Evolutionary conservation across 129 eudicot genomes (phyloP).

Genomic region (Centella asiatica): DNA sequence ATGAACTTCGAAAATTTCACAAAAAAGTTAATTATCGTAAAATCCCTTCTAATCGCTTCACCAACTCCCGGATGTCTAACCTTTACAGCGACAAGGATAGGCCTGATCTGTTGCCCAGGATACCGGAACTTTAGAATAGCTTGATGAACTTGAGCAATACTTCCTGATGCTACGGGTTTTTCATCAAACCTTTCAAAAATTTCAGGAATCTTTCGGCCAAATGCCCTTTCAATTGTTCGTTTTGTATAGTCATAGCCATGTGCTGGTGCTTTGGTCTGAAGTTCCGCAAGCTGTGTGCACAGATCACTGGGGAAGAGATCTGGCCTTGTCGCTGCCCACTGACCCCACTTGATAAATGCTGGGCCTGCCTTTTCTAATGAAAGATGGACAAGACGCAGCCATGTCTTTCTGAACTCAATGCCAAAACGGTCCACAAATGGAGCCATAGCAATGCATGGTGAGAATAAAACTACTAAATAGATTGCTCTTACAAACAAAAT

Average conservation of each 20-base stretch:
- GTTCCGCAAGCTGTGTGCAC: conserved; percentile 64
- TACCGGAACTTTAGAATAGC: conserved; percentile 69
- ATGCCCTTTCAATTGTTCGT: conserved; percentile 65
- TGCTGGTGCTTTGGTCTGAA: conserved; percentile 81
- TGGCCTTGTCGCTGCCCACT: conserved; percentile 98
- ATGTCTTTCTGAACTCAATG: conserved; percentile 51
- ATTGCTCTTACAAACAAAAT: conserved; percentile 63
- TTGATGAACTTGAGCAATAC: conserved; percentile 89
- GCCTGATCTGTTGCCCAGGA: conserved; percentile 65
- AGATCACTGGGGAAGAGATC: conserved; percentile 83
- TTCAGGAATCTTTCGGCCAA: conserved; percentile 70
- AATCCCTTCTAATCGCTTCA: conserved; percentile 83
- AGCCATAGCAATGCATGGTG: conserved; percentile 88
- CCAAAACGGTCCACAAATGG: conserved; percentile 82
- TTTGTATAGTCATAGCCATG: conserved; percentile 76
- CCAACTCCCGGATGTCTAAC: conserved; percentile 96
- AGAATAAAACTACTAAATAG: conserved; percentile 54
- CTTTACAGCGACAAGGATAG: conserved; percentile 80
- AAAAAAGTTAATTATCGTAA: conserved; percentile 46
- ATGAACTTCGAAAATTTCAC: conserved; percentile 56
- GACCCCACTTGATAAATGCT: conserved; percentile 98
- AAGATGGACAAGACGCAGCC: conserved; percentile 60
- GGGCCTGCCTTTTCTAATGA: conserved; percentile 89
- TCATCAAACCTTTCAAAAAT: conserved; percentile 87
- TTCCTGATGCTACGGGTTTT: conserved; percentile 89